Evolutionary conservation across 78 protist species (phyloP), one percentile per base, ranked within the genome.

Genomic region (Dictyostelium firmibasis): DNA sequence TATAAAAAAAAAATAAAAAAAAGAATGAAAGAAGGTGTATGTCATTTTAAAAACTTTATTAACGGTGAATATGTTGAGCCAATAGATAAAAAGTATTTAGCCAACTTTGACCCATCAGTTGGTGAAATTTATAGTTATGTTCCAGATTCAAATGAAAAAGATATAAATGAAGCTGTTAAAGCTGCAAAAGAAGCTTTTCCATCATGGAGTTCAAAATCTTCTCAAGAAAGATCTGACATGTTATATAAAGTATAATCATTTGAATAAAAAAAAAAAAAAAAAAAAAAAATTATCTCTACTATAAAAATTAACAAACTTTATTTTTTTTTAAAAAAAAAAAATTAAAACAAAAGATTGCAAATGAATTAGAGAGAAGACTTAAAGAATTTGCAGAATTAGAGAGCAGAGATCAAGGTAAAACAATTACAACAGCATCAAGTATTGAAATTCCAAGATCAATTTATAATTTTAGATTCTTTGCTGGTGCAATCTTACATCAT

Each of bases 291-390:
- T n/a, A n/a, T n/a, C n/a, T 8, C 11, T 44, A 44, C 9, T 44
- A 9, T 44, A 8, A 44, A 5, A 41, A 41, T 41, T n/a, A 50
- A 50, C 3, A 16, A 50, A 16, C 16, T 50, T 47, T 11, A 11
- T 9, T 7, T 1, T 0, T 23, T 33, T 23, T 43, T n/a, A 1
- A 43, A 36, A 43, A 27, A 36, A 20, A 76, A 7, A 76, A 36
- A 29, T n/a, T n/a, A n/a, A n/a, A n/a, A n/a, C n/a, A n/a, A n/a
- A n/a, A 67, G 75, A 86, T 98, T 79, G 99, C 99, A 18, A 95
- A 97, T 85, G 41, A 67, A 33, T 25, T 98, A 47, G 98, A 97
- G 36, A 62, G 35, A 5, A 44, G 88, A 43, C 35, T 86, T 50
- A 47, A 69, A 70, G 95, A 89, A 60, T 94, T 96, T 70, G 97